Conservation (phyloP, 305 asterid species). For the Galium porrigens region DNA sequence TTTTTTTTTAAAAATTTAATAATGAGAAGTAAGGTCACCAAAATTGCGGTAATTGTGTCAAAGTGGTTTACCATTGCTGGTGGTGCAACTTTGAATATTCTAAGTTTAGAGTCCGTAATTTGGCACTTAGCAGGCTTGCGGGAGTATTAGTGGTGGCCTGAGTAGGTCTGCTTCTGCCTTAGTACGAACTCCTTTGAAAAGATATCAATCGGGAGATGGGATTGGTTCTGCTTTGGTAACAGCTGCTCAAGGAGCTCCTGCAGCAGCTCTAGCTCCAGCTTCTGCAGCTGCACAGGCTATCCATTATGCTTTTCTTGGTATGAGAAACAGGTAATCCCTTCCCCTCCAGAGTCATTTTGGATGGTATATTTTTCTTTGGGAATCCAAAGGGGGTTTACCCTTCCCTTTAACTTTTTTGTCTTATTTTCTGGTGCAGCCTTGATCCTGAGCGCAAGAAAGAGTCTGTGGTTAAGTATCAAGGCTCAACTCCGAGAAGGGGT, state of each 20-base stretch:
- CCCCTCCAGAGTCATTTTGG: neutral
- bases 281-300: conserved; percentile 80
- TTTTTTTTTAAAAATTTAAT: neutral
- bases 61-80: neutral
- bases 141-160: conserved; percentile 75
- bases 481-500: conserved; percentile 41
- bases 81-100: neutral
- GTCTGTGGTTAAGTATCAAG: conserved; percentile 73
- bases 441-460: conserved; percentile 90
- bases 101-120: conserved; percentile 11
- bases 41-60: neutral
- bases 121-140: conserved; percentile 69
- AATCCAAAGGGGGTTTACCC: neutral
- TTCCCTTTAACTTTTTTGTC: neutral
- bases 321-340: conserved; percentile 63
- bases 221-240: conserved; percentile 71
- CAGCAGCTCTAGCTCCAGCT: conserved; percentile 94
- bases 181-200: conserved; percentile 63
- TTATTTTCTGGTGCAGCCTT: conserved; percentile 49
- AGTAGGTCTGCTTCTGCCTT: conserved; percentile 83
- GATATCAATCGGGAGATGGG: conserved; percentile 66
- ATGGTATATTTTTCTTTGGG: neutral
- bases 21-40: neutral
- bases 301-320: conserved; percentile 81
- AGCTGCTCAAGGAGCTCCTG: conserved; percentile 83